Evolutionary conservation across 2,329 filamentous ascomycete species (phyloP).

Genomic region (Ustilaginoidea virens): DNA sequence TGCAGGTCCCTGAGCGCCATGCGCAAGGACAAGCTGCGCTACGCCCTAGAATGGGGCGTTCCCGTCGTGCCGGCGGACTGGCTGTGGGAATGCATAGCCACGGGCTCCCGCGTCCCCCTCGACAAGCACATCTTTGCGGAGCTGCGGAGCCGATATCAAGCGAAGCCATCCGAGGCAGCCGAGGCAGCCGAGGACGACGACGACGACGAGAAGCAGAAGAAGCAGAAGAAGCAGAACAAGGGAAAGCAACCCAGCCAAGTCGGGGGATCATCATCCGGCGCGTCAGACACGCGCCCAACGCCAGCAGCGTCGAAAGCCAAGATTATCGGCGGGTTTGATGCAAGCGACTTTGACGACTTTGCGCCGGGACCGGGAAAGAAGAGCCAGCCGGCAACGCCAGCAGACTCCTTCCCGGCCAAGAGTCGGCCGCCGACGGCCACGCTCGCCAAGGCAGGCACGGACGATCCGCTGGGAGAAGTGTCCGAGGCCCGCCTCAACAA

Average conservation of each 20-base stretch:
- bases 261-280: no score
- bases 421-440: slow-evolving; percentile 18
- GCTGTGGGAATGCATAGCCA: slow-evolving; percentile 69
- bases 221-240: no score
- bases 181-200: no score
- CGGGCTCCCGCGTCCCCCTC: slow-evolving; percentile 30
- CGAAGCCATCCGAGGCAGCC: not conserved
- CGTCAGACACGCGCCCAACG: slow-evolving; percentile 4
- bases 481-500: slow-evolving; percentile 27
- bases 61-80: slow-evolving; percentile 71
- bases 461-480: slow-evolving; percentile 24
- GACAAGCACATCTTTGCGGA: slow-evolving; percentile 32
- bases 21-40: slow-evolving; percentile 60
- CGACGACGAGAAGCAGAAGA: no score
- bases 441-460: no score
- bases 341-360: slow-evolving; percentile 22
- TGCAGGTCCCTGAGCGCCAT: slow-evolving; percentile 44
- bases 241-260: no score
- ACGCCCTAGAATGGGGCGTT: slow-evolving; percentile 59
- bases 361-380: slow-evolving; percentile 6
- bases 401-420: slow-evolving; percentile 27
- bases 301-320: slow-evolving; percentile 5
- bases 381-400: slow-evolving; percentile 14
- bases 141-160: slow-evolving; percentile 18
- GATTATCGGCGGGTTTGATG: slow-evolving; percentile 18